A percentile compares a stretch with the other conserved stretches of the same genome.
phyloP scores from a whole-genome alignment of 1,284 basidiomycete species.

The Heterobasidion occidentale region DNA sequence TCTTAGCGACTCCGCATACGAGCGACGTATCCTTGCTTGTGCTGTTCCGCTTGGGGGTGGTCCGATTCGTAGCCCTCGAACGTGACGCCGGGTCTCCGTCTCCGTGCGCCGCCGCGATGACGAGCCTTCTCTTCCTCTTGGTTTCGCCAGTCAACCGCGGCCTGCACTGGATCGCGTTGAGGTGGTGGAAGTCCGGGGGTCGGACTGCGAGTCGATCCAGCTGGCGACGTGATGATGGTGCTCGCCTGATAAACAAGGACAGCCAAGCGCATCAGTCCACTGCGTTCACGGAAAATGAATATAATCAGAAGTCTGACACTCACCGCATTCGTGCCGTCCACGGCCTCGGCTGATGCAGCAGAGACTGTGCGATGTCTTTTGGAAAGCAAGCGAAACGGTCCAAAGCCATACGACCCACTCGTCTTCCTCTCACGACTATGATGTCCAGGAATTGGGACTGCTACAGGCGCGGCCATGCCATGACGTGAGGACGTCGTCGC shows the following conservation, averaged over 20 bases:
- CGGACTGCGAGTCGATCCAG: constrained; percentile 55
- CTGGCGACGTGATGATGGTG: constrained; percentile 66
- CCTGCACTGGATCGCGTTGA: constrained; percentile 50
- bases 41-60: constrained; percentile 19
- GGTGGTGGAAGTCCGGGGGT: constrained; percentile 49
- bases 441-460: constrained; percentile 22
- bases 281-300: constrained; percentile 8
- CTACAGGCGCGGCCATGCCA: constrained; percentile 12
- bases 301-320: constrained; percentile 18
- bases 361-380: constrained; percentile 62
- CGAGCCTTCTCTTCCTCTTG: constrained; percentile 33
- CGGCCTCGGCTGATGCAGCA: constrained; percentile 65
- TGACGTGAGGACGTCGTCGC: neutral
- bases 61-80: constrained; percentile 53
- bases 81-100: constrained; percentile 60
- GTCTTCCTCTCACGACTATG: constrained; percentile 27
- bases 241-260: constrained; percentile 35
- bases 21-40: constrained; percentile 7
- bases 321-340: constrained; percentile 57
- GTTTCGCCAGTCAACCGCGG: constrained; percentile 61
- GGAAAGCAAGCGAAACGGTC: constrained; percentile 53
- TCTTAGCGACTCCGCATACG: constrained; percentile 2
- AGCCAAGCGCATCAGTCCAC: neutral
- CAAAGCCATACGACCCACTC: constrained; percentile 37
- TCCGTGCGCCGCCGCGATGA: constrained; percentile 33